Evolutionary conservation across 2,329 filamentous ascomycete species (phyloP), one percentile per base, ranked within the genome.

Genomic region (Knufia fluminis): DNA sequence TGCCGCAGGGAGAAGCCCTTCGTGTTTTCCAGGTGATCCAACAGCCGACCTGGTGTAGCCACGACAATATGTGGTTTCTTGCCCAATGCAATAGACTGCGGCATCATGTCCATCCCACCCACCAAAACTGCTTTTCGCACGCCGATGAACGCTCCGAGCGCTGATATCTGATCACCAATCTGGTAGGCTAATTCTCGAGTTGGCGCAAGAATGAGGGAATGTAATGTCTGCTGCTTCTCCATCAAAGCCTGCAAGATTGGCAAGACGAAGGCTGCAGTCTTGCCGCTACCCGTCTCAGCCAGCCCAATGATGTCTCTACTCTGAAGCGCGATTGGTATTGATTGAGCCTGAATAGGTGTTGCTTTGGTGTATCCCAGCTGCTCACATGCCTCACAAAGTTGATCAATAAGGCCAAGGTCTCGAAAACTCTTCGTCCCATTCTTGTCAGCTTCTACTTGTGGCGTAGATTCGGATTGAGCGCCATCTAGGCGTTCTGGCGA

Each of bases 51-150:
- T 0, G 91, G 91, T 0, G 91, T 96, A 0, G 91, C 91, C 33
- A 97, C 90, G 19, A 97, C 74, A 20, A 98, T 83, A 62, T 98
- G 92, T 6, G 92, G 92, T 60, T 91, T 91, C 75, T 95, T 96
- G n/a, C 86, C 88, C 0, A 98, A 77, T 0, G 90, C 85, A 55
- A 98, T 94, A 1, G 85, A 70, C 65, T 98, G 92, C 0, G 86
- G 79, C 1, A 96, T 86, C 87, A 96, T 96, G 57, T 97, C 91
- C 75, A 97, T 82, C 38, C 92, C 92, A 60, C 92, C 92, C 1
- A 97, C 86, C 38, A 98, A 81, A 14, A 91, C 83, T 4, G 86
- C 83, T 61, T 82, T 88, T 61, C 88, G 81, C 32, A 97, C 84
- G n/a, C 82, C 85, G 58, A 98, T 96, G 23, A 89, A 74, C 8